Percentiles rank a stretch among this genome's conserved stretches.
phyloP scores from a whole-genome alignment of 805 yeast genomes.

The Starmerella stellata region DNA sequence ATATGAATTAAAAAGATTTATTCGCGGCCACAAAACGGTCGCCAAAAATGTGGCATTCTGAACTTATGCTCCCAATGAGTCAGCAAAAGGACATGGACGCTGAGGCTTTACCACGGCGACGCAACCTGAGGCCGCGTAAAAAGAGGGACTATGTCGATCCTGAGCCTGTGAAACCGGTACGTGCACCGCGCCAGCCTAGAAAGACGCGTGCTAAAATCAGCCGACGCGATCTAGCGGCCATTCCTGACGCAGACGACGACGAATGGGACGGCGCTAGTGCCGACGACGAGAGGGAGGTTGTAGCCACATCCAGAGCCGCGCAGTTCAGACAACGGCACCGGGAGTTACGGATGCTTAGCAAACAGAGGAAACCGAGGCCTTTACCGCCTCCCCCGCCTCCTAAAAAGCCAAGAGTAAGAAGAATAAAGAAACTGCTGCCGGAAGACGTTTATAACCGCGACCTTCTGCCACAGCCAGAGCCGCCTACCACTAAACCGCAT shows the following conservation, averaged over 20 bases:
- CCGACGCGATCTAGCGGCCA: constrained; percentile 6
- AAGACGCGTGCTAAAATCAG: constrained; percentile 7
- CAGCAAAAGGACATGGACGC: constrained; percentile 3
- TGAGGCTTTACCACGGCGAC: constrained; percentile 5
- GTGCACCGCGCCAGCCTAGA: constrained; percentile 2
- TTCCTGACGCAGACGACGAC: constrained; percentile 12
- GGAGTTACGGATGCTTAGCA: neutral
- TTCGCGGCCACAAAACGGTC: too few relatives aligned
- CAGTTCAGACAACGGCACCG: neutral
- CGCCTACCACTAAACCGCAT: constrained; percentile 15
- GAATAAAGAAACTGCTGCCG: constrained; percentile 15
- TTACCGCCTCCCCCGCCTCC: too few relatives aligned
- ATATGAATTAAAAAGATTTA: too few relatives aligned
- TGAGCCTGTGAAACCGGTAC: constrained; percentile 2
- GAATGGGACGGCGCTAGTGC: constrained; percentile 8
- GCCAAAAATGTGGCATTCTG: too few relatives aligned
- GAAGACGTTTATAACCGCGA: constrained; percentile 21
- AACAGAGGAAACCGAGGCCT: too few relatives aligned
- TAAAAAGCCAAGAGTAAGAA: too few relatives aligned
- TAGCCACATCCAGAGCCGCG: neutral
- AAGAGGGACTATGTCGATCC: constrained; percentile 2
- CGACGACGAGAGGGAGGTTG: constrained; percentile 7
- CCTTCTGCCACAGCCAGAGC: constrained; percentile 14
- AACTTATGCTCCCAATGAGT: too few relatives aligned
- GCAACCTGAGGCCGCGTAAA: constrained; percentile 13